phyloP scores from a whole-genome alignment of 192 early-diverging fungal genomes.

The Coemansia furcata region DNA sequence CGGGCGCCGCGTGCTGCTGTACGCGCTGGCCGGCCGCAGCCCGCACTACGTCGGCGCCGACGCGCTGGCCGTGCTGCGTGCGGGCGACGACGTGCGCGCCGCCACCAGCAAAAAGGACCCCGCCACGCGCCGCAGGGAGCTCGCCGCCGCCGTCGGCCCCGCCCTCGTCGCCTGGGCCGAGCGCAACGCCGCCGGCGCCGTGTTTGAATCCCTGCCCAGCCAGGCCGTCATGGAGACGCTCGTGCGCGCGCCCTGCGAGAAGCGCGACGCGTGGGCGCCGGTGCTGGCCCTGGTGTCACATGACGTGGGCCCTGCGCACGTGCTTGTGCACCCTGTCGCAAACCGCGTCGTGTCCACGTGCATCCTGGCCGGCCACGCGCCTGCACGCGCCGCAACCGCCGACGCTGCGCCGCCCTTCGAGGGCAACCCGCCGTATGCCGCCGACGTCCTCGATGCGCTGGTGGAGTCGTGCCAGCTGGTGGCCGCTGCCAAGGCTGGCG shows the following conservation, averaged over 20 bases:
- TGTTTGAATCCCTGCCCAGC: constrained; percentile 65
- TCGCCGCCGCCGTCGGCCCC: constrained; percentile 62
- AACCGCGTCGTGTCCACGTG: constrained; percentile 46
- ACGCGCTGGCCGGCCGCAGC: constrained; percentile 75
- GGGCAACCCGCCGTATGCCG: constrained; percentile 28
- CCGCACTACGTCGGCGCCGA: constrained; percentile 69
- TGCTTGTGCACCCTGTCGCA: constrained; percentile 32
- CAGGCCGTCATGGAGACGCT: constrained; percentile 72
- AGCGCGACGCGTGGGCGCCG: constrained; percentile 21
- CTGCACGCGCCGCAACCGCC: constrained; percentile 9
- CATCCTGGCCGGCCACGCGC: constrained; percentile 38
- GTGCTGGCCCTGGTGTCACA: constrained; percentile 26
- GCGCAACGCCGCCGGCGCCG: constrained; percentile 54
- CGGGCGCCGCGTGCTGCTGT: constrained; percentile 78
- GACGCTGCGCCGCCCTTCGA: constrained; percentile 13
- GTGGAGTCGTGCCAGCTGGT: constrained; percentile 16
- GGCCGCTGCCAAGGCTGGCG: constrained; percentile 31
- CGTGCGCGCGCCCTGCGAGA: constrained; percentile 58
- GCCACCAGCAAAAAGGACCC: constrained; percentile 90
- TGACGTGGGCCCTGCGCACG: constrained; percentile 15
- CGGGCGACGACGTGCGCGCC: constrained; percentile 64
- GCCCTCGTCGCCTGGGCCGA: constrained; percentile 60
- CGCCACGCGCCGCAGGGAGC: constrained; percentile 60
- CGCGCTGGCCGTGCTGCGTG: constrained; percentile 66
- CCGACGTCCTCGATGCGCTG: constrained; percentile 27